Percentiles rank a stretch among this genome's conserved stretches.
These are phyloP conservation scores for Pholiota molesta DNA, from an alignment of 768 basidiomycete genomes.

Conservation along the genomic window DNA sequence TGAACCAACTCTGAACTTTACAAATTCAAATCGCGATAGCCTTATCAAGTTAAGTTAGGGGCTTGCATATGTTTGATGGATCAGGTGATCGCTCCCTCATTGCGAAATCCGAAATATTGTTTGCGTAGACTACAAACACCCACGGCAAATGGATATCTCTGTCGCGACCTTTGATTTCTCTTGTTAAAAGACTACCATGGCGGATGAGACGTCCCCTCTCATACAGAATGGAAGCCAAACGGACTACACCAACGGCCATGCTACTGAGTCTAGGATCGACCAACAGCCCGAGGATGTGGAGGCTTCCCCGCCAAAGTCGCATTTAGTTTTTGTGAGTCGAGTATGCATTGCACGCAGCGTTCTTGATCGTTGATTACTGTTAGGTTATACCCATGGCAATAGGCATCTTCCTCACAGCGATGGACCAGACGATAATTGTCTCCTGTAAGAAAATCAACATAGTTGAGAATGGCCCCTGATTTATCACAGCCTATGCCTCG, in stretches of 20 bases:
- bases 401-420: slow-evolving; percentile 49
- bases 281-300: not conserved
- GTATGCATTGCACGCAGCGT: not conserved
- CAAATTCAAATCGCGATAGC: too few species aligned
- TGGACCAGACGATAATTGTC: slow-evolving; percentile 54
- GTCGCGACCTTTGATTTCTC: not conserved
- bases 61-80: too few species aligned
- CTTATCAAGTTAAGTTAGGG: too few species aligned
- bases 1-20: too few species aligned
- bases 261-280: not conserved
- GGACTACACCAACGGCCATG: not conserved
- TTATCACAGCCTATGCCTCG: slow-evolving; percentile 45
- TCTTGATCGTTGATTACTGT: not conserved
- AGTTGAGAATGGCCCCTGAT: not conserved
- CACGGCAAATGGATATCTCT: not conserved
- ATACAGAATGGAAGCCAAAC: not conserved
- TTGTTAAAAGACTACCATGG: not conserved
- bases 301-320: not conserved
- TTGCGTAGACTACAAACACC: not conserved
- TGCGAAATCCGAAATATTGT: too few species aligned
- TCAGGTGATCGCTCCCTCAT: too few species aligned
- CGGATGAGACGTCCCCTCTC: slow-evolving; percentile 6
- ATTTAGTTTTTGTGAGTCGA: slow-evolving; percentile 3
- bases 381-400: slow-evolving; percentile 52
- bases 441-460: slow-evolving; percentile 37